Conservation (phyloP, 495 filamentous ascomycete genomes). For the Hypoxylon lienhwacheense region DNA sequence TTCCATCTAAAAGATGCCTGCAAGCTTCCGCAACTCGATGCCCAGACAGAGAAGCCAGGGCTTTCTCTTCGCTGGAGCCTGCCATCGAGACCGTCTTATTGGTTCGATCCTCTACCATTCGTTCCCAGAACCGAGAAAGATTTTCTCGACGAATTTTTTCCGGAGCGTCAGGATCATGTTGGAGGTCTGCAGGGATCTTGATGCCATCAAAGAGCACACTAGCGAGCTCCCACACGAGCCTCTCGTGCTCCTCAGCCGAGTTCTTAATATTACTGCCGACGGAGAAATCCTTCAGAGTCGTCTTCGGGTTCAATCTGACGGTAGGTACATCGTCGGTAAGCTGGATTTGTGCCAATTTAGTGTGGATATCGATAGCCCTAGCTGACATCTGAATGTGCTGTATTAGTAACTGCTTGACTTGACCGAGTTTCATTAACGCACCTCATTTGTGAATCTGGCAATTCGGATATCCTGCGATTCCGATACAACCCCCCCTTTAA, state of each 20-base stretch:
- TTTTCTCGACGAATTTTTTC: constrained; percentile 53
- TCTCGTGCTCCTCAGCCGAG: constrained; percentile 54
- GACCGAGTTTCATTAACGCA: constrained; percentile 35
- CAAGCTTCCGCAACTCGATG: constrained; percentile 81
- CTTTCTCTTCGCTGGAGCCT: constrained; percentile 72
- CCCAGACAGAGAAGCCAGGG: constrained; percentile 74
- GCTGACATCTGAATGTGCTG: constrained; percentile 33
- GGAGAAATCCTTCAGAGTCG: constrained; percentile 37
- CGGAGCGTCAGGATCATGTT: constrained; percentile 42
- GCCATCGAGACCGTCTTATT: constrained; percentile 54
- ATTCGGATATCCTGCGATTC: constrained; percentile 54
- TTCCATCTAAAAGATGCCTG: constrained; percentile 67
- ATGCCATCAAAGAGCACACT: constrained; percentile 82
- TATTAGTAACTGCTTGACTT: constrained; percentile 3
- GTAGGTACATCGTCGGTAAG: constrained; percentile 48
- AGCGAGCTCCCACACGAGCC: constrained; percentile 73
- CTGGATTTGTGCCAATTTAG: constrained; percentile 30
- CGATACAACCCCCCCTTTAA: constrained; percentile 40
- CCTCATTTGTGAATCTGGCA: constrained; percentile 54
- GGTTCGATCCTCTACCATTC: constrained; percentile 61
- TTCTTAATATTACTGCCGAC: constrained; percentile 26
- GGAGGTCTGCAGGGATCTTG: constrained; percentile 51
- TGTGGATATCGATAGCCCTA: constrained; percentile 31
- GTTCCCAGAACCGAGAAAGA: constrained; percentile 62
- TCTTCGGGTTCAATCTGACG: constrained; percentile 41